Evolutionary conservation across 352 stramenopile genomes (phyloP).

Genomic region (Phytophthora fragariae): DNA sequence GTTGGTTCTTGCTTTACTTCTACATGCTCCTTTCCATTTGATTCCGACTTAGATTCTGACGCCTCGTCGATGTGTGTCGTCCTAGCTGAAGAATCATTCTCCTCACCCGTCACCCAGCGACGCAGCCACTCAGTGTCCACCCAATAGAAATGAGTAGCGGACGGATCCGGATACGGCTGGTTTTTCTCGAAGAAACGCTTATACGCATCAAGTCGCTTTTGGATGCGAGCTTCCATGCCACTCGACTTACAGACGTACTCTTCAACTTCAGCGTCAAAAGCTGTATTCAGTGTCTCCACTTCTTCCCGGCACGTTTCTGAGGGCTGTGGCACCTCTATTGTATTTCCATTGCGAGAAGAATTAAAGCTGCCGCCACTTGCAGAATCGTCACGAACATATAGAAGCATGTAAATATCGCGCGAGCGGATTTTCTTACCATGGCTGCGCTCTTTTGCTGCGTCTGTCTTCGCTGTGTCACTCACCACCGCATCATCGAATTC

Average conservation of each 20-base stretch:
- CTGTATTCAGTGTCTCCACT: constrained; percentile 59
- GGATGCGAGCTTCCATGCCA: constrained; percentile 59
- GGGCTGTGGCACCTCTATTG: constrained; percentile 24
- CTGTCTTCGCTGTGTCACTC: constrained; percentile 48
- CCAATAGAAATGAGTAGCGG: constrained; percentile 64
- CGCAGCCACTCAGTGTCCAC: constrained; percentile 72
- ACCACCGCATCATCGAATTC: constrained; percentile 87
- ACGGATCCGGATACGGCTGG: constrained; percentile 47
- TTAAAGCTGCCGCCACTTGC: neutral
- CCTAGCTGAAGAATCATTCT: constrained; percentile 28
- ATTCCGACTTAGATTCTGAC: constrained; percentile 11
- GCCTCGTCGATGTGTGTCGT: constrained; percentile 17
- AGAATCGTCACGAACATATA: constrained; percentile 69
- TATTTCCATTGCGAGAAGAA: neutral
- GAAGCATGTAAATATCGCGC: constrained; percentile 88
- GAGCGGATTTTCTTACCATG: constrained; percentile 71
- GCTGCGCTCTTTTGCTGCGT: constrained; percentile 48
- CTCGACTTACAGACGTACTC: constrained; percentile 56
- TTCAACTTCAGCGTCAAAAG: constrained; percentile 57
- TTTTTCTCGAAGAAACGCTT: constrained; percentile 69
- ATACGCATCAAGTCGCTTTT: constrained; percentile 62
- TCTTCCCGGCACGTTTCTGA: constrained; percentile 49
- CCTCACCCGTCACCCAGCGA: constrained; percentile 71
- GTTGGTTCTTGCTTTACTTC: constrained; percentile 5
- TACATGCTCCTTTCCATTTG: constrained; percentile 10